Base-by-base conservation (phyloP, 768 basidiomycete genomes). In the Solioccasus polychromus region DNA sequence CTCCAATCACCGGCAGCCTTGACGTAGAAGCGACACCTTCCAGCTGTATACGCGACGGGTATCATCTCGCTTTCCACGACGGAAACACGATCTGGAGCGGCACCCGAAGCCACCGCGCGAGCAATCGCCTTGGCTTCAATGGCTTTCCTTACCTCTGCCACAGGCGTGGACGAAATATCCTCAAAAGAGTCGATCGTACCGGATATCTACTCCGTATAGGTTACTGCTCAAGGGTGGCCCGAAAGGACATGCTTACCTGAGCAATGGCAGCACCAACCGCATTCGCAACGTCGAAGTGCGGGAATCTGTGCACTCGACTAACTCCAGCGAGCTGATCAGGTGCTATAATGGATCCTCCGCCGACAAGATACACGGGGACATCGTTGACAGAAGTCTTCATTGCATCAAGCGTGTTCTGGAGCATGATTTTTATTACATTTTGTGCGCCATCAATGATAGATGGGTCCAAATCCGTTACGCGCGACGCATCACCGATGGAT, bases 351-450 rank as follows among this genome's bases (percentile, higher is more conserved):
- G 79, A 76, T 5, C 83, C 83, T 14, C 83, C 83, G 19, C 83
- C 83, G 29, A 84, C 83, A 2, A 85, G 71, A 23, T 82, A 71
- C 10, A 83, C 70, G 20, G 80, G 75, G 35, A 76, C 70, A 54
- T 78, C 76, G 20, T 74, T 73, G 2, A 74, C 73, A 25, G 73
- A 75, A 4, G 82, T 84, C 69, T 85, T 85, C 81, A 85, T 83
- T 20, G 63, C 62, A 54, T 84, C 83, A 8, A 83, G 62, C 2
- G 72, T 72, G 12, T 66, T 66, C 65, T 85, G 72, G 12, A 73
- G 43, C 51, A 69, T 63, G 32, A 47, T 54, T 55, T 71, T 74
- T 54, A 80, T 74, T 22, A 60, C 63, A 25, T 60, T 66, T 37
- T 67, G 62, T 8, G 74, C 74, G 5, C 61, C 63, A 24, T 67